Evolutionary conservation across 2,329 filamentous ascomycete genomes (phyloP).

Genomic region (Allantophomopsis lycopodina): DNA sequence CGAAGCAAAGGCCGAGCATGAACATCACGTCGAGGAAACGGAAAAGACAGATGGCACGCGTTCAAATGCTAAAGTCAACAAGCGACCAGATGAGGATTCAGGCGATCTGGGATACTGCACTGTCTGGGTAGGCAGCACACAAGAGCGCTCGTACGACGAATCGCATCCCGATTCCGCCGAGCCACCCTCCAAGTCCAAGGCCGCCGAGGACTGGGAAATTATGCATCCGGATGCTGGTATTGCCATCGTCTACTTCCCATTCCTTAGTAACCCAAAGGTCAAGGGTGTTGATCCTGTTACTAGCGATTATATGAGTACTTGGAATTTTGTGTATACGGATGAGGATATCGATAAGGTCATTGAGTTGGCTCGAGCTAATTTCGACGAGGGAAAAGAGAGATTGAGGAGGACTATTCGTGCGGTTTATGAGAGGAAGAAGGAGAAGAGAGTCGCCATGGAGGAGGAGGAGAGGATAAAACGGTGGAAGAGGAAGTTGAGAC

Average conservation of each 20-base stretch:
- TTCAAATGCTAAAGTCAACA: conserved; percentile 5
- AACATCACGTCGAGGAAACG: conserved; percentile 18
- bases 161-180: conserved; percentile 22
- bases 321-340: conserved; percentile 95
- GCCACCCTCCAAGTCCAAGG: conserved; percentile 25
- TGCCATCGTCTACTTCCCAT: conserved; percentile 79
- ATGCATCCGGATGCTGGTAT: conserved; percentile 72
- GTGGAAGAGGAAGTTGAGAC: conserved; percentile 30
- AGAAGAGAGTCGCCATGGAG: conserved; percentile 41
- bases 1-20: conserved; percentile 38
- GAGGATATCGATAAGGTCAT: conserved; percentile 82
- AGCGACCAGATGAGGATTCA: conserved; percentile 22
- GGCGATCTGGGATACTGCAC: conserved; percentile 81
- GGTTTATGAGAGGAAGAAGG: conserved; percentile 87
- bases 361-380: conserved; percentile 73
- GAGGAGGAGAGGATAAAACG: conserved; percentile 22
- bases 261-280: conserved; percentile 70
- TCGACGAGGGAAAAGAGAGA: conserved; percentile 65
- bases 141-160: conserved; percentile 50
- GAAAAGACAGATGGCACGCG: conserved; percentile 10
- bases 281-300: conserved; percentile 70
- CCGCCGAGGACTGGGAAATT: conserved; percentile 57
- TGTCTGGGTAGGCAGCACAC: conserved; percentile 80
- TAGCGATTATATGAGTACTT: conserved; percentile 83
- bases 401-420: conserved; percentile 69